Evolutionary conservation across 2,329 filamentous ascomycete species (phyloP), one percentile per base, ranked within the genome.

Genomic region (Phialophora macrospora): DNA sequence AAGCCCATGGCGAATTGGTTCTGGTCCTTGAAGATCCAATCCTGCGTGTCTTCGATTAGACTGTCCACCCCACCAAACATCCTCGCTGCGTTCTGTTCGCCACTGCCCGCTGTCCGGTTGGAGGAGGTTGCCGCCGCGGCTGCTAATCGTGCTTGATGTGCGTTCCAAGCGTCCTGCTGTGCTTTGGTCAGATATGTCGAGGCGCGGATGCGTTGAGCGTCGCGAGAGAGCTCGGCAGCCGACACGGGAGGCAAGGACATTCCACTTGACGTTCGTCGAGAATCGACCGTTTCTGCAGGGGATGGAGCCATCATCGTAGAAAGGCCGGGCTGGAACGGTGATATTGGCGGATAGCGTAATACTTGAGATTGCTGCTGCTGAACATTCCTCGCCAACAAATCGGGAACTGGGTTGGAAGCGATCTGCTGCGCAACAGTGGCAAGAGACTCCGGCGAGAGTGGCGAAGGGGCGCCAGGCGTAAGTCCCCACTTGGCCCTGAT

Each of bases 401-500:
- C 68, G n/a, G 69, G 58, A 4, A 67, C 41, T 4, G 66, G 61
- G n/a, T 65, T 65, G 57, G 72, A 65, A 17, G 54, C 54, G 56
- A 69, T 67, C 49, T 72, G 70, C 63, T 63, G 71, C 24, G 60
- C 68, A 64, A 69, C 69, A 34, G 63, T 74, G 60, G 22, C 74
- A 68, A 70, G 75, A 73, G 68, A 77, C 62, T 20, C 70, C 66
- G n/a, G 86, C 86, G 1, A 87, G 88, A 1, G 84, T 83, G 6
- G 87, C 82, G 60, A 67, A 12, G 64, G 62, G 8, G 88, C 87
- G 0, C 84, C 83, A 60, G 85, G 79, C 14, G 56, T 22, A 4
- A 1, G 84, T 1, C 92, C 92, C 77, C 91, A 97, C 77, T 90
- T 94, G 52, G 86, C 82, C 73, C 96, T 91, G 1, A 92, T 90